Conservation (phyloP, 31 red algal species). For the Asparagopsis taxiformis region DNA sequence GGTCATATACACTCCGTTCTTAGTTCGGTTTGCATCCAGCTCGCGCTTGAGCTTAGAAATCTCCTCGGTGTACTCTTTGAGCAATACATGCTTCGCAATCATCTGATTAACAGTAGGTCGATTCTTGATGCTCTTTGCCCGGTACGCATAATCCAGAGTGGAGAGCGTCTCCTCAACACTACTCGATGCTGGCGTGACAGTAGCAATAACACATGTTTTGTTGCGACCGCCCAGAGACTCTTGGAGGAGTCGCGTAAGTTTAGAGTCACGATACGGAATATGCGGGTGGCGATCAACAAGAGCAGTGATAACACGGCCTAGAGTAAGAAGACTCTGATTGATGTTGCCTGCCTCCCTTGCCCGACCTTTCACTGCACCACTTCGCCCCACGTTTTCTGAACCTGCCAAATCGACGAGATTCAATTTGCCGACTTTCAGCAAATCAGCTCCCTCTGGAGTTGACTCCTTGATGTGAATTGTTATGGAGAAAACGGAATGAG, state of each 20-base stretch:
- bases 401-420: slow-evolving; percentile 99
- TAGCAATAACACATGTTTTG: slow-evolving; percentile 97
- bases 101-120: slow-evolving; percentile 97
- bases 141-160: slow-evolving; percentile 93
- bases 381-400: slow-evolving; percentile 89
- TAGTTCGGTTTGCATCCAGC: slow-evolving; percentile 84
- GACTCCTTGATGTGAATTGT: slow-evolving; percentile 91
- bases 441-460: slow-evolving; percentile 85
- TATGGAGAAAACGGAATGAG: slow-evolving; percentile 96
- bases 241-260: slow-evolving; percentile 96
- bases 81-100: slow-evolving; percentile 84
- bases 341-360: slow-evolving; percentile 97
- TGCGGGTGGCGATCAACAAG: slow-evolving; percentile 94
- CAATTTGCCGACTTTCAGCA: slow-evolving; percentile 97
- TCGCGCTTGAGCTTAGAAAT: slow-evolving; percentile 79
- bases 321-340: slow-evolving; percentile 91
- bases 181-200: slow-evolving; percentile 70
- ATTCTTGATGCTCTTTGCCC: slow-evolving; percentile 98
- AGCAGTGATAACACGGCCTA: slow-evolving; percentile 95
- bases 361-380: slow-evolving; percentile 82
- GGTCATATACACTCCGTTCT: slow-evolving; percentile 88
- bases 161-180: slow-evolving; percentile 87
- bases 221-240: slow-evolving; percentile 96
- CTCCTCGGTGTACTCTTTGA: slow-evolving; percentile 94
- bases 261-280: slow-evolving; percentile 96